Evolutionary conservation across 1,284 basidiomycete genomes (phyloP), one percentile per base, ranked within the genome.

Genomic region (Vanrija sp.): DNA sequence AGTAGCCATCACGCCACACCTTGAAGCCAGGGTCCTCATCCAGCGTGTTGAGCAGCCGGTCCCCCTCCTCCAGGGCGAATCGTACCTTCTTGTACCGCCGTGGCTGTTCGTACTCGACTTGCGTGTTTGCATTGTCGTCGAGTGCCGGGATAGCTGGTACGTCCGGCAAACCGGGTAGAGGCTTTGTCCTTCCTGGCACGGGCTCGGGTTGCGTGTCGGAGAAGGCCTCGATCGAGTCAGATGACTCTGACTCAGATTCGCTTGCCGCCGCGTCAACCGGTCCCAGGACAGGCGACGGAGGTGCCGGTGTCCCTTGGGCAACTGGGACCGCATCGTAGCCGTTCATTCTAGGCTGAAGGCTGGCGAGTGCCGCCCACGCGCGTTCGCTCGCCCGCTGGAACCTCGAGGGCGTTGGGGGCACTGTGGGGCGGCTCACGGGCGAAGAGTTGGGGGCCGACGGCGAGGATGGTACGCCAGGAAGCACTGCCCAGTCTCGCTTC

Each of bases 1-100:
- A 69, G 51, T 67, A 66, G 7, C 38, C 56, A 49, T 72, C 70
- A 38, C 64, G 51, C 70, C 70, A 72, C 8, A 71, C 52, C 18
- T 23, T 54, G 52, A 72, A 72, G 0, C 67, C 68, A 3, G 62
- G 43, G 26, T 63, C 58, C 7, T 61, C 63, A 6, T 63, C 64
- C 12, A 34, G 34, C 4, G 34, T 34, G 34, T 34, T 34, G 34
- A 34, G 34, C 34, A 34, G 34, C 34, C 34, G 9, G 34, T 34
- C 34, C 16, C 57, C 51, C 38, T 34, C 34, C 29, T 52, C 59
- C 39, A 57, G 60, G 51, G 39, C 47, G 43, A 66, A 67, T 18
- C 57, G 63, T 39, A 62, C 58, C 1, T 51, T 40, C 26, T 54
- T 58, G 48, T 43, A 8, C 29, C 43, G 34, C 12, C 46, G 26